phyloP scores from a whole-genome alignment of 257 asterid species.

The Solanum medicagineum region DNA sequence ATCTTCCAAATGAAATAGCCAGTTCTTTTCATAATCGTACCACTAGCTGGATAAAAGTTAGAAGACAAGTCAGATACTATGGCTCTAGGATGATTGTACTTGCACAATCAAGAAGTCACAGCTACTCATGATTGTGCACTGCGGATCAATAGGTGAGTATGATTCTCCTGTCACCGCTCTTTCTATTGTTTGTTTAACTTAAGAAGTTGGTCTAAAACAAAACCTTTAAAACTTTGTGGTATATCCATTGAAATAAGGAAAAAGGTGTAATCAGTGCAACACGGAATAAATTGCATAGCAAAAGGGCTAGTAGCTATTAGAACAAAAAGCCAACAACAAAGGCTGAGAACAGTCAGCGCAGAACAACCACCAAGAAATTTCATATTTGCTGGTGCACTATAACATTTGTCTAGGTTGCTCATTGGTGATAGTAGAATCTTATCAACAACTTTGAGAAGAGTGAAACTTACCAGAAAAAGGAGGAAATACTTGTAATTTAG shows the following conservation, averaged over 20 bases:
- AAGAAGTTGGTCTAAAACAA: neutral
- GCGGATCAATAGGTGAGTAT: neutral
- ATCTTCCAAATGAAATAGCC: neutral
- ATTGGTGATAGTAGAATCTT: neutral
- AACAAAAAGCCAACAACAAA: neutral
- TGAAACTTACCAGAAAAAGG: slow-evolving; percentile 76
- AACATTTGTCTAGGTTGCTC: neutral
- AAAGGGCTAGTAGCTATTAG: neutral
- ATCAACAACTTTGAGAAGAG: neutral
- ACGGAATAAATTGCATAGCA: neutral
- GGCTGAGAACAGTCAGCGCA: neutral
- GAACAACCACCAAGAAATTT: neutral
- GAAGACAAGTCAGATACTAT: neutral
- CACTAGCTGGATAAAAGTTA: neutral
- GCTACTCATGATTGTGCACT: neutral
- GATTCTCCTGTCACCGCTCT: neutral
- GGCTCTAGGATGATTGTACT: neutral
- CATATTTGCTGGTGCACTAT: neutral
- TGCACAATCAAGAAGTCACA: neutral
- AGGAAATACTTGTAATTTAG: slow-evolving; percentile 92
- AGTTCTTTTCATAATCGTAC: neutral
- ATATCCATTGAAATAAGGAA: neutral
- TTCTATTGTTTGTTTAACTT: neutral
- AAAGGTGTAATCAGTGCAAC: neutral
- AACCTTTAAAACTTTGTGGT: neutral